These are phyloP conservation scores for Fallopia convolvulus DNA, from an alignment of 148 eudicot species.

Conservation along the genomic window DNA sequence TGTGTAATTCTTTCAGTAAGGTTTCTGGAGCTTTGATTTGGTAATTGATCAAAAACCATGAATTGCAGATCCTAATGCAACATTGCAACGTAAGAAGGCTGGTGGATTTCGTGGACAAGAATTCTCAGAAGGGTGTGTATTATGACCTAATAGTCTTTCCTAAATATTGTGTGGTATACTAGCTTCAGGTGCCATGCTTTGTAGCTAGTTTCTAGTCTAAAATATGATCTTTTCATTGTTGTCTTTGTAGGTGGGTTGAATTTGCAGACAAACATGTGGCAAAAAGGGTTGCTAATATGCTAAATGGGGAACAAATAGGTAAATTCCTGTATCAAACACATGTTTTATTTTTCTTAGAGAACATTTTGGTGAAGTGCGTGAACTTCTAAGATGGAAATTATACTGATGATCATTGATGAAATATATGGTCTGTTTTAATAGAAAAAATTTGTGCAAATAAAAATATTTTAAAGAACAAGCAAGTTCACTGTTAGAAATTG, in stretches of 20 bases:
- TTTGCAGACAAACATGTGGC: constrained; percentile 65
- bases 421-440: background rate
- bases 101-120: constrained; percentile 84
- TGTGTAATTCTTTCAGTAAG: background rate
- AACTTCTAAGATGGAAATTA: background rate
- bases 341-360: background rate
- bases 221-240: background rate
- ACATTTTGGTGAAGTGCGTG: background rate
- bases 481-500: background rate
- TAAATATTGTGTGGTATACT: background rate
- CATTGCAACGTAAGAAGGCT: constrained; percentile 40
- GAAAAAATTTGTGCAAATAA: background rate
- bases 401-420: background rate
- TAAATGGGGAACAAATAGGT: constrained; percentile 91
- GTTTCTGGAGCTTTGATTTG: background rate
- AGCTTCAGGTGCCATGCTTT: background rate
- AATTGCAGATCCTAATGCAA: constrained; percentile 52
- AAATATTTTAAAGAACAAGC: background rate
- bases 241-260: constrained; percentile 85
- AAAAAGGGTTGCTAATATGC: constrained; percentile 62
- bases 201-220: background rate
- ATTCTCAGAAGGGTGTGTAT: constrained; percentile 81
- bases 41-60: constrained; percentile 5
- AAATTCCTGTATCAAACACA: constrained; percentile 1
- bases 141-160: background rate